Percentiles rank a stretch among this genome's conserved stretches.
Evolutionary conservation across 306 rosid genomes (phyloP).

Genomic region (Citrullus amarus): DNA sequence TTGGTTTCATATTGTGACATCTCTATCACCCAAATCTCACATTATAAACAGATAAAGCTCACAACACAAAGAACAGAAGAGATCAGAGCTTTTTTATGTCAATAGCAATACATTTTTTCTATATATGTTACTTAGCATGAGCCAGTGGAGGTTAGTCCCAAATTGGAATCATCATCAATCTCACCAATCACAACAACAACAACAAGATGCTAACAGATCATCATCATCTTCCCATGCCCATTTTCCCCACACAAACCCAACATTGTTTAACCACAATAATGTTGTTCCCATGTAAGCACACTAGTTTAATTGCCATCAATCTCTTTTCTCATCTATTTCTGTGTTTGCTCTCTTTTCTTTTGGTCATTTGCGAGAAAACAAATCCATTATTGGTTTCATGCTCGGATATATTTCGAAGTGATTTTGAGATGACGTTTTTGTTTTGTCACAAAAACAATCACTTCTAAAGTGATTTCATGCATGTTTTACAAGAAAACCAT

Average conservation of each 20-base stretch:
- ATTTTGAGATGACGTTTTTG: no score
- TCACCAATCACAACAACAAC: neutral
- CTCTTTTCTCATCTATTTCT: neutral
- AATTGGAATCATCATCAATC: neutral
- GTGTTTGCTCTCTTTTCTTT: neutral
- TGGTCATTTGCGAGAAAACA: neutral
- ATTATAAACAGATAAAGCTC: neutral
- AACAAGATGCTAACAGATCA: neutral
- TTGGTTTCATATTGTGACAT: neutral
- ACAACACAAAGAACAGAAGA: neutral
- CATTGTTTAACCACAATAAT: neutral
- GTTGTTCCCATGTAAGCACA: neutral
- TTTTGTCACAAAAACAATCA: no score
- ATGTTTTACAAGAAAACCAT: no score
- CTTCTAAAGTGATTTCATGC: no score
- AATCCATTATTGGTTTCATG: neutral
- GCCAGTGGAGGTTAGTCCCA: neutral
- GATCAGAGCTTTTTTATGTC: neutral
- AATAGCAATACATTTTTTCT: no score
- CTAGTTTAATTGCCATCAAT: neutral
- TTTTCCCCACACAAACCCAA: neutral
- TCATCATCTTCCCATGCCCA: neutral
- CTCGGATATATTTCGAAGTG: no score
- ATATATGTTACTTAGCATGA: neutral
- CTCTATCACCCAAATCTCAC: neutral